Evolutionary conservation across 371 early-diverging fungal species (phyloP), one percentile per base, ranked within the genome.

Genomic region (Mortierella sp.): DNA sequence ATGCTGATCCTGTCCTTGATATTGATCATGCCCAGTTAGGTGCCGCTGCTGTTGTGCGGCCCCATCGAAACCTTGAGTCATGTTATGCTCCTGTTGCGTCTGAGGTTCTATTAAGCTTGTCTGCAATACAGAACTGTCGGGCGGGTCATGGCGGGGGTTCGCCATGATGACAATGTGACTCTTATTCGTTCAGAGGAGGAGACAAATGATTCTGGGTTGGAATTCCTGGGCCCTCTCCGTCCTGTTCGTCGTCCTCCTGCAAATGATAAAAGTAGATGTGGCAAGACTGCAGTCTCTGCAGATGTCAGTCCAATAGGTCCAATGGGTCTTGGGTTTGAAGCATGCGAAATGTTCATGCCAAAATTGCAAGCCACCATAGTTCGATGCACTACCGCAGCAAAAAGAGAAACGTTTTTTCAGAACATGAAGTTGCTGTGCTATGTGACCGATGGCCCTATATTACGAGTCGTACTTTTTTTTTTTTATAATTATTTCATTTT

Each of bases 31-130:
- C n/a, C 38, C 36, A n/a, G 38, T 1, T 9, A n/a, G 40, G 1
- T 59, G 60, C n/a, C 11, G 36, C 60, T 59, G 60, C 10, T 21
- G 41, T 45, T 62, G 62, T 11, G 47, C 16, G 43, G 79, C 70
- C 3, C 52, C 67, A 13, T 74, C 47, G 22, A 41, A 10, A 33
- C 8, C 22, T n/a, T 32, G 10, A 7, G 55, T 22, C 28, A 28
- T 3, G 28, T 10, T 55, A 15, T 55, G 22, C 22, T 55, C 55
- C 28, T 55, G 48, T 19, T n/a, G 55, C 4, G 28, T 3, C 28
- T 55, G 55, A 55, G 55, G 22, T 55, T 24, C 55, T 9, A 55
- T 3, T 55, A 24, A 28, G 28, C 28, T 28, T 55, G 55, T 10
- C 55, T 24, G 55, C 28, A 32, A 55, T 55, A 55, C 55, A 55